These are phyloP conservation scores for Leccinellum rugosiceps DNA, from an alignment of 768 basidiomycete genomes.

Conservation along the genomic window DNA sequence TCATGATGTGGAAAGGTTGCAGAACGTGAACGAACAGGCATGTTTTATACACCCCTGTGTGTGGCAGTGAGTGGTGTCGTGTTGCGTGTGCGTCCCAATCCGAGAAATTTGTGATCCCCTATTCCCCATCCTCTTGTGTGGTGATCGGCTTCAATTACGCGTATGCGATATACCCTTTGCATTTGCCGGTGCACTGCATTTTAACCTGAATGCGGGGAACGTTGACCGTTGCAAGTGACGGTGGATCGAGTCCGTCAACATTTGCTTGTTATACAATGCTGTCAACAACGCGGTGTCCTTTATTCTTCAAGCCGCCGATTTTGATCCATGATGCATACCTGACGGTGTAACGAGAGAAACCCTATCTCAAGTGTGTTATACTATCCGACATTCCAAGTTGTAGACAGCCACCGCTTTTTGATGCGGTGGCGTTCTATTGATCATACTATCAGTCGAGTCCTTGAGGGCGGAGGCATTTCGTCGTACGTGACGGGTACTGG, in stretches of 20 bases:
- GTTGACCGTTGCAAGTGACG: background rate
- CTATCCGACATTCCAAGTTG: background rate
- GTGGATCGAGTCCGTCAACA: background rate
- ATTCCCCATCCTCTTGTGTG: no score
- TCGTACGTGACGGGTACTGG: background rate
- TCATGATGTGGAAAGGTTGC: conserved; percentile 12
- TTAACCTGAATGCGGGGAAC: background rate
- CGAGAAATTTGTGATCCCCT: background rate
- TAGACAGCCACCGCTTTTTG: background rate
- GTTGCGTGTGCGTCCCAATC: no score
- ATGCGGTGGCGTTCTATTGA: background rate
- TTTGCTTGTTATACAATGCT: background rate
- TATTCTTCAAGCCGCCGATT: background rate
- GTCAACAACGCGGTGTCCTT: background rate
- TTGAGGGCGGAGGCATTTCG: background rate
- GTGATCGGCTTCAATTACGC: no score
- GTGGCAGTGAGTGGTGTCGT: background rate
- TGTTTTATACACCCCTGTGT: background rate
- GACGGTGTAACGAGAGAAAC: background rate
- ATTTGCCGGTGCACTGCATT: background rate
- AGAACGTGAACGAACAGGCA: background rate
- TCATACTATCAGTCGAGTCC: background rate
- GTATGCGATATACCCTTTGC: no score
- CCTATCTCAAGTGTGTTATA: background rate
- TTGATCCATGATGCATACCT: background rate